Percentiles rank a stretch among this genome's conserved stretches.
Evolutionary conservation across 768 basidiomycete genomes (phyloP).

Genomic region (Collybia sordida): DNA sequence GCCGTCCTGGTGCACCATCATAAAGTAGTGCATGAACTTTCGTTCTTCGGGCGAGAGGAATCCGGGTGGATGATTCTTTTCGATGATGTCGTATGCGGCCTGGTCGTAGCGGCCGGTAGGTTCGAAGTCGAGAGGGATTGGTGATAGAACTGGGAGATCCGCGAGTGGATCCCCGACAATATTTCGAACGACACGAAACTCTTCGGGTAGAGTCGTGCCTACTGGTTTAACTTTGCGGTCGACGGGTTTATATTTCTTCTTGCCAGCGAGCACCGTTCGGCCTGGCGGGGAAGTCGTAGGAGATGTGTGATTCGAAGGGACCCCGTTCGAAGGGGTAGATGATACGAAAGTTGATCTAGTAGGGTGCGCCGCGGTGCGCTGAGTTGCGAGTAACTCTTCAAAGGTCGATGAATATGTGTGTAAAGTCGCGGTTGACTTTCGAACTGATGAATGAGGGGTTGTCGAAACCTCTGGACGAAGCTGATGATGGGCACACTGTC

Average conservation of each 20-base stretch:
- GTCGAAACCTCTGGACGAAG: no score
- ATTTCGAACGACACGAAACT: constrained; percentile 7
- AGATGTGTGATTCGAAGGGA: no score
- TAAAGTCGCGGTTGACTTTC: no score
- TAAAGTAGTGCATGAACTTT: neutral
- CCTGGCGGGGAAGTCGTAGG: no score
- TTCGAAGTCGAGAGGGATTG: constrained; percentile 8
- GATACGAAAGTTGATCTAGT: no score
- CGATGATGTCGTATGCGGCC: neutral
- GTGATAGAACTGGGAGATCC: constrained; percentile 1
- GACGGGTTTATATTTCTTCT: constrained; percentile 9
- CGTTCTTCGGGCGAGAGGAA: neutral
- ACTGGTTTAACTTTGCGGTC: neutral
- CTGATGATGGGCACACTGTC: no score
- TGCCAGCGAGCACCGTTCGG: no score
- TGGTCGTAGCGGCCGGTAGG: constrained; percentile 3
- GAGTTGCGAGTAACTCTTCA: no score
- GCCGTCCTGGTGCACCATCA: neutral
- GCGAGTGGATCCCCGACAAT: constrained; percentile 11
- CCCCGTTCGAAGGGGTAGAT: no score
- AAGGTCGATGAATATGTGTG: no score
- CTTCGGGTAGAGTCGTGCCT: neutral
- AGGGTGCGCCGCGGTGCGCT: no score
- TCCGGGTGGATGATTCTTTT: neutral
- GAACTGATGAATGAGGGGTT: no score